A percentile compares a stretch with the other conserved stretches of the same genome.
phyloP scores from a whole-genome alignment of 179 eudicot species.

The Amaranthus tricolor region DNA sequence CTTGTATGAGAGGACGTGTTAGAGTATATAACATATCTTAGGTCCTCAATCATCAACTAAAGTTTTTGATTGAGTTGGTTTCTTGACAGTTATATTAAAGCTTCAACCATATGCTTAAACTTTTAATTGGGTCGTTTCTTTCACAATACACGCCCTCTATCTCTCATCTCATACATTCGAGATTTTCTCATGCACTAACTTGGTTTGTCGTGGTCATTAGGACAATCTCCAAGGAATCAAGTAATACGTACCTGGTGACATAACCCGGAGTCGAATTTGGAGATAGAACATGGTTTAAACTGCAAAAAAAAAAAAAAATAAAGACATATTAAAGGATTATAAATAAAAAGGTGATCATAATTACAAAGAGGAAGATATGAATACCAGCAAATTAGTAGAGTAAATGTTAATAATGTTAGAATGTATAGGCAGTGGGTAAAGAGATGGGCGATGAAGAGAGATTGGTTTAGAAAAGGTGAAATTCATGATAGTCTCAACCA shows the following conservation, averaged over 20 bases:
- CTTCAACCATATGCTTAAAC: too few relatives aligned
- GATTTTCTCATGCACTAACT: too few relatives aligned
- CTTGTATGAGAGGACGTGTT: too few relatives aligned
- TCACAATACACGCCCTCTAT: too few relatives aligned
- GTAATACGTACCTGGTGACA: conserved; percentile 35
- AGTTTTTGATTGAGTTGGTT: too few relatives aligned
- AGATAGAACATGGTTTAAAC: conserved; percentile 45
- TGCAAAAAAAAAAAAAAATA: conserved; percentile 35
- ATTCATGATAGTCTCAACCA: conserved; percentile 54
- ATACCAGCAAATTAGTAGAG: conserved; percentile 35
- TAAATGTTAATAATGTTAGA: conserved; percentile 23
- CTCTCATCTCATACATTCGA: too few relatives aligned
- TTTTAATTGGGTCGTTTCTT: too few relatives aligned
- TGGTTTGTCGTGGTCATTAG: too few relatives aligned
- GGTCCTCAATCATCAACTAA: too few relatives aligned
- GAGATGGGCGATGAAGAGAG: conserved; percentile 26
- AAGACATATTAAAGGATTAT: background rate
- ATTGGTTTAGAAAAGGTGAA: conserved; percentile 47
- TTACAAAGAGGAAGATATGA: background rate
- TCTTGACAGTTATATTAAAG: too few relatives aligned
- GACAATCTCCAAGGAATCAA: background rate
- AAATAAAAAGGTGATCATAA: background rate
- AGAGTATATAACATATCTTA: too few relatives aligned
- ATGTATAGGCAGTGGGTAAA: conserved; percentile 34
- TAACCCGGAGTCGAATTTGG: conserved; percentile 39